Evolutionary conservation across 164 flowering plant genomes (phyloP).

Genomic region (Vitis amurensis): DNA sequence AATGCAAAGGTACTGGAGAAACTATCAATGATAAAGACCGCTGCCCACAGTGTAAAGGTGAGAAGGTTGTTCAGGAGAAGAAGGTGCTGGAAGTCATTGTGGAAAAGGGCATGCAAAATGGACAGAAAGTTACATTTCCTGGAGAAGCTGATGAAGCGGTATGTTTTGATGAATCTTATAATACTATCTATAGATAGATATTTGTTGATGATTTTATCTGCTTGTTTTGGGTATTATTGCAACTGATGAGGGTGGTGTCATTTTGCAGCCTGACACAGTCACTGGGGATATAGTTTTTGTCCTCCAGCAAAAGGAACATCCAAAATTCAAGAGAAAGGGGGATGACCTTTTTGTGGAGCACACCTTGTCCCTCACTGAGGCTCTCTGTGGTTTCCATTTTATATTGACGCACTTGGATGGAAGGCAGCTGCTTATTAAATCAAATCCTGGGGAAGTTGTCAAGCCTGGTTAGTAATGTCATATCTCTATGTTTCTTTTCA

Average conservation of each 20-base stretch:
- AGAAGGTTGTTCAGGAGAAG: conserved; percentile 86
- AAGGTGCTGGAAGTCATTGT: conserved; percentile 80
- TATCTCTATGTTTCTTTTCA: too few relatives aligned
- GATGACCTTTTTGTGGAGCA: conserved; percentile 83
- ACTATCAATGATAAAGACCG: conserved; percentile 75
- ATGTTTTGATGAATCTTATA: conserved; percentile 9
- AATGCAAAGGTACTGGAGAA: conserved; percentile 87
- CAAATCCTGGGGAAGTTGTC: conserved; percentile 84
- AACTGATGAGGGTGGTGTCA: background rate
- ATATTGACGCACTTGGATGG: conserved; percentile 71
- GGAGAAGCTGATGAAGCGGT: conserved; percentile 96
- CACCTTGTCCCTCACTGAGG: conserved; percentile 69
- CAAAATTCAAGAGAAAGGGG: conserved; percentile 82
- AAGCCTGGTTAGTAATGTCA: conserved; percentile 64
- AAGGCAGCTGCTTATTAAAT: conserved; percentile 77
- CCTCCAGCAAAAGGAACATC: conserved; percentile 84
- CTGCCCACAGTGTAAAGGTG: conserved; percentile 84
- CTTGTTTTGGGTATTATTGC: background rate
- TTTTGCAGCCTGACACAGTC: conserved; percentile 77
- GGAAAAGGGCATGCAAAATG: conserved; percentile 94
- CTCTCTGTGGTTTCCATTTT: conserved; percentile 84
- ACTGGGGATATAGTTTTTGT: conserved; percentile 90
- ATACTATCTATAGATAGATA: too few relatives aligned
- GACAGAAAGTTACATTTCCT: conserved; percentile 82
- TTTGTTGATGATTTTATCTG: too few relatives aligned